phyloP scores from a whole-genome alignment of 441 rosid species.

The Populus tomentosa region DNA sequence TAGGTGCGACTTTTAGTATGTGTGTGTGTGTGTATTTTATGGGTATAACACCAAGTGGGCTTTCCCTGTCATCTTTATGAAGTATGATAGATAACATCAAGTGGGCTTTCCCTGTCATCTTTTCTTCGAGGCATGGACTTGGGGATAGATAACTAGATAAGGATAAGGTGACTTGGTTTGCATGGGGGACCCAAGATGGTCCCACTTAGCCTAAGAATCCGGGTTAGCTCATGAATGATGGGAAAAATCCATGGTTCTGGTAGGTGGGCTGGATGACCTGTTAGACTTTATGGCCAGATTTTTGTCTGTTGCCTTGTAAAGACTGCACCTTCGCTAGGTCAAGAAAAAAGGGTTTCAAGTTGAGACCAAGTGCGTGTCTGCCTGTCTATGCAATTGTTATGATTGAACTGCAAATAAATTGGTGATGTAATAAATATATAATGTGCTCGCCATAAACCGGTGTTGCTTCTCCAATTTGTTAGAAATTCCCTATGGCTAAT shows the following conservation, averaged over 20 bases:
- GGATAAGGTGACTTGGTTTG: slow-evolving; percentile 7
- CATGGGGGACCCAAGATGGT: slow-evolving; percentile 5
- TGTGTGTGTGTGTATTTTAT: no score
- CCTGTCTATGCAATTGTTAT: not conserved
- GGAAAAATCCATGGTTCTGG: no score
- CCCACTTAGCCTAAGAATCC: not conserved
- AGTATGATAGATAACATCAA: no score
- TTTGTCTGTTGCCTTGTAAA: not conserved
- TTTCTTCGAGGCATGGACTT: not conserved
- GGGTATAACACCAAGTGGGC: not conserved
- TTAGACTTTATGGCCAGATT: not conserved
- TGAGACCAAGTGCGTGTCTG: not conserved
- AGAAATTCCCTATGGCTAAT: not conserved
- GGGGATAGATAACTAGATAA: slow-evolving; percentile 16
- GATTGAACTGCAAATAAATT: not conserved
- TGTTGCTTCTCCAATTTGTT: not conserved
- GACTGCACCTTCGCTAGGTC: not conserved
- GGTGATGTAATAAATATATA: no score
- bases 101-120: not conserved
- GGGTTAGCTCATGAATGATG: not conserved
- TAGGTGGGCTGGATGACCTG: no score
- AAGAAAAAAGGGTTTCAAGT: not conserved
- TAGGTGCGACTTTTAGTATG: no score
- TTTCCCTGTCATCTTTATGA: not conserved
- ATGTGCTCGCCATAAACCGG: not conserved